These are phyloP conservation scores for Starmerella bombi DNA, from an alignment of 805 yeast species.

Conservation along the genomic window DNA sequence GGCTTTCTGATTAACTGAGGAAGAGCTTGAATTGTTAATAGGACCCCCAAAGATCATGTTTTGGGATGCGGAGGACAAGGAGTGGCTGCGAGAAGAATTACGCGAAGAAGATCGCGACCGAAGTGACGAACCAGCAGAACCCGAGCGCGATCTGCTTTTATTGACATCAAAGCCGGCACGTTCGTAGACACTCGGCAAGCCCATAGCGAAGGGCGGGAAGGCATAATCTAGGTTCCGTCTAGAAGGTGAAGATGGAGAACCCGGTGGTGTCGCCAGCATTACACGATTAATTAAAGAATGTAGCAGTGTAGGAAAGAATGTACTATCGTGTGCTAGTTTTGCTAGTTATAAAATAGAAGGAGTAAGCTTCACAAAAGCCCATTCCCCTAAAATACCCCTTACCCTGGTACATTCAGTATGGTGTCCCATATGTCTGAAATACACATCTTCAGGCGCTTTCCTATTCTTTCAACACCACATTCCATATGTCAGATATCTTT, in stretches of 20 bases:
- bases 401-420: too few relatives aligned
- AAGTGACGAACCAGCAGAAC: neutral
- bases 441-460: too few relatives aligned
- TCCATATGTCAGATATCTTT: too few relatives aligned
- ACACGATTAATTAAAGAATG: neutral
- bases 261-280: neutral
- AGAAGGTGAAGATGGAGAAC: constrained; percentile 6
- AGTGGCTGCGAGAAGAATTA: neutral
- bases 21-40: neutral
- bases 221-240: constrained; percentile 27
- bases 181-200: constrained; percentile 30
- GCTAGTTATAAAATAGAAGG: too few relatives aligned
- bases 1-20: neutral
- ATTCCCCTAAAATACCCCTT: too few relatives aligned
- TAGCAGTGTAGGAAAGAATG: neutral
- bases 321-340: neutral
- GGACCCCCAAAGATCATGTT: neutral
- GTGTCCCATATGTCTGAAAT: too few relatives aligned
- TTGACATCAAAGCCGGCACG: constrained; percentile 33
- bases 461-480: too few relatives aligned
- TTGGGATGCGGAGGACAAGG: neutral
- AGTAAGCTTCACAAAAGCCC: too few relatives aligned
- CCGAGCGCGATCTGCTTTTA: constrained; percentile 11
- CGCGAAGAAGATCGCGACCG: constrained; percentile 12
- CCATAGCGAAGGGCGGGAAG: constrained; percentile 31